phyloP scores from a whole-genome alignment of 768 basidiomycete species.

The Podaxis carcinomalis region DNA sequence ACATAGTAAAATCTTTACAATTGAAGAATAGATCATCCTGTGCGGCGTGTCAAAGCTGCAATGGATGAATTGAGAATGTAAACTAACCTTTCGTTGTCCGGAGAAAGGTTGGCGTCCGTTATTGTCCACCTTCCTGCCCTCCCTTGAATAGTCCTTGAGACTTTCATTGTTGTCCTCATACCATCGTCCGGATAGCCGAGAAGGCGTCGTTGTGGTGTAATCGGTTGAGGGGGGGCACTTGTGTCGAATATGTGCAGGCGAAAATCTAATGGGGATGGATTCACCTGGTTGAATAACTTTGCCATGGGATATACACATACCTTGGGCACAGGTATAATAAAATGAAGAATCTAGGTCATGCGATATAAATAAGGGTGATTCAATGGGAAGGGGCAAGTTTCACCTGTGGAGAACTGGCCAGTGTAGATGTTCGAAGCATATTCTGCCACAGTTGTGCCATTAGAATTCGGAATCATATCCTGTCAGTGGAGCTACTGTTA shows the following conservation, averaged over 20 bases:
- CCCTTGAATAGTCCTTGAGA: conserved; percentile 68
- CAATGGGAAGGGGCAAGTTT: neutral
- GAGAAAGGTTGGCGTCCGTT: conserved; percentile 89
- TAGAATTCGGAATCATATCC: conserved; percentile 74
- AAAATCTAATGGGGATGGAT: conserved; percentile 55
- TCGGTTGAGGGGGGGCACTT: conserved; percentile 38
- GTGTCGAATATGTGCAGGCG: conserved; percentile 86
- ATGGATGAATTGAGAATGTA: neutral
- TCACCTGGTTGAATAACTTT: neutral
- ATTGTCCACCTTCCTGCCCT: conserved; percentile 86
- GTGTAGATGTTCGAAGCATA: conserved; percentile 76
- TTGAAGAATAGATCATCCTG: conserved; percentile 92
- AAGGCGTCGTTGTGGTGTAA: conserved; percentile 14
- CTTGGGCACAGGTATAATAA: conserved; percentile 90
- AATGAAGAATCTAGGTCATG: conserved; percentile 68
- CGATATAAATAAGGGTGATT: neutral
- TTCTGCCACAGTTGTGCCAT: conserved; percentile 74
- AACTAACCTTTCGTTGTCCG: conserved; percentile 76
- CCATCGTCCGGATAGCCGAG: conserved; percentile 18
- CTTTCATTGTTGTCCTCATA: conserved; percentile 39
- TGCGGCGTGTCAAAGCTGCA: neutral
- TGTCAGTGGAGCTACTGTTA: conserved; percentile 23
- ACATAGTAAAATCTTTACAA: conserved; percentile 41
- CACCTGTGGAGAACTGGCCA: conserved; percentile 79
- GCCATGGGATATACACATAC: conserved; percentile 27